Evolutionary conservation across 345 rosid genomes (phyloP), one percentile per base, ranked within the genome.

Genomic region (Lepidium sativum): DNA sequence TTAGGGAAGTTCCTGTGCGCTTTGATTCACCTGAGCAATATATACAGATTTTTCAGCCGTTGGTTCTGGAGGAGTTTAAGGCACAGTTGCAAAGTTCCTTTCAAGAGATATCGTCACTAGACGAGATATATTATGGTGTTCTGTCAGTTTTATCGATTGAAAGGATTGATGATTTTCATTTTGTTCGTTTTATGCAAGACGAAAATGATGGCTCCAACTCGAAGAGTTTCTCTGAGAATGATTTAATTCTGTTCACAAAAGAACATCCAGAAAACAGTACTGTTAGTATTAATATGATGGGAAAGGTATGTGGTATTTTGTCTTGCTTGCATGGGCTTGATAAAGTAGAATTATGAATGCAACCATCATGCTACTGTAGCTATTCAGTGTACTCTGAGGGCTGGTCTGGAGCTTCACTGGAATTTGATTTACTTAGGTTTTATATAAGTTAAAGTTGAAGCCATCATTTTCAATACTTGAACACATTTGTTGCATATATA

Each of bases 61-160:
- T 94, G 75, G 90, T 94, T 67, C 70, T 94, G 72, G 96, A 94
- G 80, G 99, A 94, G 82, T 94, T 94, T 64, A 94, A 86, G 78
- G 99, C 99, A 58, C 99, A 94, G 74, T 75, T 94, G 53, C 79
- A 81, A 59, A 84, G 83, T 80, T 86, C 89, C 67, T 94, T 82
- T 72, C 77, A 79, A 57, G 97, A 89, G 72, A 78, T 84, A 80
- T 86, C 96, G 33, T 87, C 99, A 38, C 75, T 76, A 87, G 97
- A 84, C 44, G 97, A 94, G 35, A 75, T 86, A 67, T 84, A 80
- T 67, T 86, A 69, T 72, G 95, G 99, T 21, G 74, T 63, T 75
- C 58, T 94, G 25, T 94, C 99, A 47, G 92, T 90, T 66, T 63
- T 94, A 65, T 86, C 97, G 13, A 83, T 94, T 77, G 97, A 94